Base-by-base conservation (phyloP, 441 rosid genomes). In the Manihot esculenta region DNA sequence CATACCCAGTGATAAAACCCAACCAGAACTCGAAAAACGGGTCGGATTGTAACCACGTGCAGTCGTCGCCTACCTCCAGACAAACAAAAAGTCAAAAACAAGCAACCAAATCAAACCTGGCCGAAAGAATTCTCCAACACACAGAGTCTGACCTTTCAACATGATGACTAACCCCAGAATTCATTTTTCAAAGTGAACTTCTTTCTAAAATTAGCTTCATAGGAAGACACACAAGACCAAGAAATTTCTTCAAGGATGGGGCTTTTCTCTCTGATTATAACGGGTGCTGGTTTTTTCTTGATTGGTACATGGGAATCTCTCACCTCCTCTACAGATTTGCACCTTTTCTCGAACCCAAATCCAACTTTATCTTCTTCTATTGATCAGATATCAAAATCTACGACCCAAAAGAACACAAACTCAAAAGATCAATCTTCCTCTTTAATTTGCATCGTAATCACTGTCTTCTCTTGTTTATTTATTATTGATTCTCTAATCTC, bases 401-500 rank as follows among this genome's bases (percentile, higher is more conserved):
- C 27, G 0, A 1, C 48, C 8, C 21, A 26, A 58, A 24, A 81
- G 69, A 75, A 60, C 63, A 49, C 62, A 12, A 71, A 48, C 63
- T 49, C 59, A 5, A 57, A 48, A 14, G 4, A 44, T 20, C 62
- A 48, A 24, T 21, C 59, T 47, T 74, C 81, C 21, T 44, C 76
- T 41, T 48, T 78, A 10, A 64, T 65, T 30, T 79, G 71, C 66
- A 30, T 77, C 21, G 56, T 9, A 9, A 33, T n/a, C 45, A 71
- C 85, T 33, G 50, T 76, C 26, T 64, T 93, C 62, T 86, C 97
- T 13, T 57, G 79, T 70, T 78, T 88, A 70, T 83, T 82, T 56
- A 70, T 87, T 10, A 47, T 79, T 12, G 84, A 88, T 82, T 81
- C 97, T n/a, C 58, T 89, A 38, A 66, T 84, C 72, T 88, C 97